Conservation (phyloP, 371 early-diverging fungal species). For the Haplosporangium sp. region DNA sequence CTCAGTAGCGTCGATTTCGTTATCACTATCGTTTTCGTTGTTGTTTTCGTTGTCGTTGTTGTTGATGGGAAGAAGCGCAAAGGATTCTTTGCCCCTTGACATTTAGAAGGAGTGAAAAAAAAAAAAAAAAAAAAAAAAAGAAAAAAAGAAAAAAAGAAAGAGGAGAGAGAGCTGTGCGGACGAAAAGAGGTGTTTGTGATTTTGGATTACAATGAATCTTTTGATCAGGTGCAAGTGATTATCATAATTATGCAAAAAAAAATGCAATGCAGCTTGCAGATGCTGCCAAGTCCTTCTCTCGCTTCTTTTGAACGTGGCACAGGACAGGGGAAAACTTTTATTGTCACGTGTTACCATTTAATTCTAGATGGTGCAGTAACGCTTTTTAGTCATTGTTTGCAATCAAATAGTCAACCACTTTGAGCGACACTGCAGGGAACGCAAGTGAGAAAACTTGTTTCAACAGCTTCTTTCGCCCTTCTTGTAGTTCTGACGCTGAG, state of each 20-base stretch:
- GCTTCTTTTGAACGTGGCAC: neutral
- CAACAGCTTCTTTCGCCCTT: slow-evolving; percentile 11
- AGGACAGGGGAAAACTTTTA: too few species aligned
- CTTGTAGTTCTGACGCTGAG: neutral
- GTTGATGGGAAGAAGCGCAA: slow-evolving; percentile 44
- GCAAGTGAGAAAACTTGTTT: slow-evolving; percentile 39
- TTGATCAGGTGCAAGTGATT: neutral
- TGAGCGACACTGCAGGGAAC: slow-evolving; percentile 20
- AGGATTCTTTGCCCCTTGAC: slow-evolving; percentile 49
- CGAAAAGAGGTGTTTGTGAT: neutral
- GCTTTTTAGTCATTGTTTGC: neutral
- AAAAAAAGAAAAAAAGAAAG: slow-evolving; percentile 1
- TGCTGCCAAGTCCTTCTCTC: neutral
- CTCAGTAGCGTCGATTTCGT: neutral
- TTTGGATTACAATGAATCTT: neutral
- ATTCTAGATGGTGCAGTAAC: too few species aligned
- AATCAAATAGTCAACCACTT: slow-evolving; percentile 24
- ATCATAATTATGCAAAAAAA: neutral
- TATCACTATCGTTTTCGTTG: slow-evolving; percentile 3
- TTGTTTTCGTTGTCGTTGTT: neutral
- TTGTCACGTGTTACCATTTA: too few species aligned
- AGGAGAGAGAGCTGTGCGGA: neutral
- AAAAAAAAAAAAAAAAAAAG: neutral
- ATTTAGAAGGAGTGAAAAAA: slow-evolving; percentile 23
- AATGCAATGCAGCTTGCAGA: slow-evolving; percentile 5